Conservation (phyloP, 2,329 filamentous ascomycete species). For the Diaporthe caulivora region DNA sequence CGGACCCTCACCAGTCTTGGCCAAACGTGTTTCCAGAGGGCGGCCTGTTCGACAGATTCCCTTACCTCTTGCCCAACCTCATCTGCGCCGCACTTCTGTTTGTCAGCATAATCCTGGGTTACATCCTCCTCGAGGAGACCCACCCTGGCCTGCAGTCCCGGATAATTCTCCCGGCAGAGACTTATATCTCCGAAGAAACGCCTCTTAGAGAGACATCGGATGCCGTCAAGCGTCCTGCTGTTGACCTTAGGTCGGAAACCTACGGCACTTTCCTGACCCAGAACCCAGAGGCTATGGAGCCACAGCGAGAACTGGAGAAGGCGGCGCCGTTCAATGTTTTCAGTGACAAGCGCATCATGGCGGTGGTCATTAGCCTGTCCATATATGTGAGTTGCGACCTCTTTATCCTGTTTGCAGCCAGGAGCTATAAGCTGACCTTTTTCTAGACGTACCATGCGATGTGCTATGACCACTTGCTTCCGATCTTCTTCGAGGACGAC, state of each 20-base stretch:
- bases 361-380: conserved; percentile 83
- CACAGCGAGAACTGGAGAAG: conserved; percentile 44
- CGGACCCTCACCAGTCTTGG: conserved; percentile 81
- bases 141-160: conserved; percentile 83
- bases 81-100: conserved; percentile 83
- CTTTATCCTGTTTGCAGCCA: not conserved
- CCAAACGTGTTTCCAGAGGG: conserved; percentile 76
- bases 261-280: conserved; percentile 77
- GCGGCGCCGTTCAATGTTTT: conserved; percentile 57
- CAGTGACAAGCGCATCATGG: conserved; percentile 71
- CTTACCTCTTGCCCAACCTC: conserved; percentile 90
- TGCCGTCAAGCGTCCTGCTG: conserved; percentile 77
- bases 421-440: conserved; percentile 12
- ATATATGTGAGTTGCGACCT: conserved; percentile 70
- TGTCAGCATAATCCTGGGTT: conserved; percentile 84
- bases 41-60: conserved; percentile 81
- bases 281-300: conserved; percentile 59
- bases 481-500: conserved; percentile 91
- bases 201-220: conserved; percentile 82
- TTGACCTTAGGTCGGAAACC: conserved; percentile 81
- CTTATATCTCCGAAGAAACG: conserved; percentile 73
- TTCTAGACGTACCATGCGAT: conserved; percentile 85
- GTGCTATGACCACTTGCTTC: conserved; percentile 92
- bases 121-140: conserved; percentile 86
- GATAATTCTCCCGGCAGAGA: conserved; percentile 58